Percentiles rank a stretch among this genome's conserved stretches.
phyloP scores from a whole-genome alignment of 2,329 filamentous ascomycete species.

The Ceratocystiopsis brevicomis region DNA sequence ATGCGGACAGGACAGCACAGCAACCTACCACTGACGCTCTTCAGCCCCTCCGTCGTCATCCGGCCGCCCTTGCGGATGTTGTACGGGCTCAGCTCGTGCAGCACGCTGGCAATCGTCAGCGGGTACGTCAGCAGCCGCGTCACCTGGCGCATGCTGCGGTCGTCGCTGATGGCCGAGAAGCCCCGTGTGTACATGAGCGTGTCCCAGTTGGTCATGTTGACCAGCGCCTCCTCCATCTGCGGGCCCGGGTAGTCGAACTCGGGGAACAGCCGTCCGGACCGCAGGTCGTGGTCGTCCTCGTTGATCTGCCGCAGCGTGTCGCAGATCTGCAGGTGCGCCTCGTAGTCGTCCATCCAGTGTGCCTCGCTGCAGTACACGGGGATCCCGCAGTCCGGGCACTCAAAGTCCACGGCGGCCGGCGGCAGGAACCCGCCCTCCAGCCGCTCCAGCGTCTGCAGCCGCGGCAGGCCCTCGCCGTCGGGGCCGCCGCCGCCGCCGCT shows the following conservation, averaged over 20 bases:
- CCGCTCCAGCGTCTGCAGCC: conserved; percentile 8
- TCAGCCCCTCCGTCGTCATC: conserved; percentile 72
- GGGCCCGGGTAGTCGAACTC: conserved; percentile 83
- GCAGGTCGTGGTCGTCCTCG: conserved; percentile 90
- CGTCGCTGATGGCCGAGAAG: conserved; percentile 78
- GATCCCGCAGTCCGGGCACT: conserved; percentile 90
- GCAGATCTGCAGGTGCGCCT: conserved; percentile 79
- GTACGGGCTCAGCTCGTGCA: conserved; percentile 92
- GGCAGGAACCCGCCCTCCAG: conserved; percentile 30
- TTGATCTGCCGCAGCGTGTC: conserved; percentile 85
- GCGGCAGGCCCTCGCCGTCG: neutral
- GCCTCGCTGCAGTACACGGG: conserved; percentile 86
- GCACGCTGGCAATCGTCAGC: conserved; percentile 70
- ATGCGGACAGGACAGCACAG: too few species aligned
- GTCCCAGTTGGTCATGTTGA: conserved; percentile 99
- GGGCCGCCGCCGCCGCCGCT: neutral
- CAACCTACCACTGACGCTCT: conserved; percentile 50
- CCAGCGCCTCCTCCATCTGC: conserved; percentile 77
- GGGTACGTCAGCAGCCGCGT: conserved; percentile 90
- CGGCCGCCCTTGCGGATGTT: conserved; percentile 54
- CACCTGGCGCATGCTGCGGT: conserved; percentile 78
- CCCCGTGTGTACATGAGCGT: conserved; percentile 86
- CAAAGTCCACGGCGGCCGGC: conserved; percentile 72
- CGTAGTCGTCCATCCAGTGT: conserved; percentile 93
- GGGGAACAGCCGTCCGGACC: conserved; percentile 76